phyloP scores from a whole-genome alignment of 1,284 basidiomycete species.

The Sutorius eximius region DNA sequence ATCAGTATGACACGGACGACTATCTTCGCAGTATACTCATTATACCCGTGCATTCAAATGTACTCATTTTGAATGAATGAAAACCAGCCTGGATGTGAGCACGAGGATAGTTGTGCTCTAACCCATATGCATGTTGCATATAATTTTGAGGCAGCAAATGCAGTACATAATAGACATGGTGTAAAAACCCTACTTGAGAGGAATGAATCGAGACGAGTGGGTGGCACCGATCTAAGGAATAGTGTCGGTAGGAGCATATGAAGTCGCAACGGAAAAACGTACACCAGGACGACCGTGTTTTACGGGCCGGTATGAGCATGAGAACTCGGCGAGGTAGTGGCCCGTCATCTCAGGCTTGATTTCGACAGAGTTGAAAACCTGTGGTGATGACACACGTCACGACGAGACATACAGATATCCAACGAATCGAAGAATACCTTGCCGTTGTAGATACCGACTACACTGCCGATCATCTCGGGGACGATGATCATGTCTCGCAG shows the following conservation, averaged over 20 bases:
- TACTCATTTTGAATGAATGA: conserved; percentile 42
- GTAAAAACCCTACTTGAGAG: conserved; percentile 49
- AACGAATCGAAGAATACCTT: conserved; percentile 56
- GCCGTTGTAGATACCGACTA: conserved; percentile 97
- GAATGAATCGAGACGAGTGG: conserved; percentile 64
- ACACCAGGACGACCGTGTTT: conserved; percentile 99
- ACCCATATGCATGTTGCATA: conserved; percentile 28
- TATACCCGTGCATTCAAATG: conserved; percentile 45
- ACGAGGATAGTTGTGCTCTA: background rate
- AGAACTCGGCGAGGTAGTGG: conserved; percentile 97
- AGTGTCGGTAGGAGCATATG: conserved; percentile 7
- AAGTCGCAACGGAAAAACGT: conserved; percentile 29
- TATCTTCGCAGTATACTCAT: conserved; percentile 48
- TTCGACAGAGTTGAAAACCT: conserved; percentile 96
- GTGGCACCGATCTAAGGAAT: conserved; percentile 83
- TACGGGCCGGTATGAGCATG: conserved; percentile 96
- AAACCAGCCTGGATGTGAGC: conserved; percentile 11
- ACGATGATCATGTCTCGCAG: conserved; percentile 99
- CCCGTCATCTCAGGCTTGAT: conserved; percentile 99
- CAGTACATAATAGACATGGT: conserved; percentile 17
- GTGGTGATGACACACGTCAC: conserved; percentile 7
- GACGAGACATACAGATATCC: background rate
- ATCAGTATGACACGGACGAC: conserved; percentile 46
- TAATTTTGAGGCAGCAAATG: conserved; percentile 25
- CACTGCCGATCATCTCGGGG: conserved; percentile 99